These are phyloP conservation scores for Pyricularia pennisetigena DNA, from an alignment of 2,329 filamentous ascomycete species.

Conservation along the genomic window DNA sequence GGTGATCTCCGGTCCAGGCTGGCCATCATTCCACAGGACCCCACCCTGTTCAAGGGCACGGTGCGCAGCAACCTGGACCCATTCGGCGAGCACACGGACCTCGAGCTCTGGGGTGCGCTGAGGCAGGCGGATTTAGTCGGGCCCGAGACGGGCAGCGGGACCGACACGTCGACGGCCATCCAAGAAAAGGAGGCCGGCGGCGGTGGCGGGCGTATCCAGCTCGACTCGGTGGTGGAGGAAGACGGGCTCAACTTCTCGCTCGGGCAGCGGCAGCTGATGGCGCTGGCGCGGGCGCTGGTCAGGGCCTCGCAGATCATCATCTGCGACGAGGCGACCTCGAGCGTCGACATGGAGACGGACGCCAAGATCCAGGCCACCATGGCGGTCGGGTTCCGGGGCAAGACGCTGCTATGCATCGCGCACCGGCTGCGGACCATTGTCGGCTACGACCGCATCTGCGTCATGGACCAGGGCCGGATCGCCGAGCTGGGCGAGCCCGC, in stretches of 20 bases:
- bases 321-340: conserved; percentile 91
- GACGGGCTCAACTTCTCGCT: conserved; percentile 95
- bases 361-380: conserved; percentile 91
- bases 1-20: conserved; percentile 67
- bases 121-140: conserved; percentile 65
- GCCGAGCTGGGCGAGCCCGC: conserved; percentile 76
- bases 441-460: conserved; percentile 88
- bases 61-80: conserved; percentile 73
- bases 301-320: conserved; percentile 85
- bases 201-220: conserved; percentile 52
- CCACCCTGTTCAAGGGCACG: conserved; percentile 73
- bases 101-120: conserved; percentile 68
- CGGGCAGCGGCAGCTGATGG: conserved; percentile 92
- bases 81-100: conserved; percentile 67
- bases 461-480: conserved; percentile 86
- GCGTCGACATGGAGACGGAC: conserved; percentile 93
- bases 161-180: neutral
- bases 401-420: conserved; percentile 85
- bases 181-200: neutral
- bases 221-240: conserved; percentile 82
- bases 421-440: conserved; percentile 89
- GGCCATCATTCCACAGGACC: conserved; percentile 78
- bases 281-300: conserved; percentile 81
- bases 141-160: conserved; percentile 18
- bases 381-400: conserved; percentile 71